Conservation (phyloP, 768 basidiomycete genomes). For the Mycena venus region DNA sequence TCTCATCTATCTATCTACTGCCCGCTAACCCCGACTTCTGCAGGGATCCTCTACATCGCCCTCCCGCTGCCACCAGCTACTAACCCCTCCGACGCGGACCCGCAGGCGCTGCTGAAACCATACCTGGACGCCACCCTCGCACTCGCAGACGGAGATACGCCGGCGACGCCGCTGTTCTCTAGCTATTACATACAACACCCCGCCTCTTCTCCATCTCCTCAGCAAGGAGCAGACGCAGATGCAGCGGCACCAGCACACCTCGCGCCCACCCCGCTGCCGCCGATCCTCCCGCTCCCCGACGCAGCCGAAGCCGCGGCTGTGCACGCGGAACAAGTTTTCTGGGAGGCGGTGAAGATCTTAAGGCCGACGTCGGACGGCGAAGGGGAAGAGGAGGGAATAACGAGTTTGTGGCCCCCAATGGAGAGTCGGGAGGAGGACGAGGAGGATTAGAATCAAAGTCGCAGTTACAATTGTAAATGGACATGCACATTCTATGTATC, state of each 20-base stretch:
- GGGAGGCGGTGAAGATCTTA: conserved; percentile 54
- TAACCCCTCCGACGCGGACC: conserved; percentile 37
- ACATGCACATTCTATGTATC: too few species aligned
- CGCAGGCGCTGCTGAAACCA: conserved; percentile 62
- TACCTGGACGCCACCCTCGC: conserved; percentile 67
- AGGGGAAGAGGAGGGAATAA: conserved; percentile 37
- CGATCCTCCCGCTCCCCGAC: conserved; percentile 58
- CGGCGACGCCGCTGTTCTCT: conserved; percentile 61
- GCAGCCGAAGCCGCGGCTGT: conserved; percentile 67
- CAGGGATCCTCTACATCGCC: conserved; percentile 73
- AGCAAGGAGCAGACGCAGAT: background rate
- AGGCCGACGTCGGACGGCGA: background rate
- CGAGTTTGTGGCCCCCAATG: conserved; percentile 56
- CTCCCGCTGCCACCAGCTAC: conserved; percentile 56
- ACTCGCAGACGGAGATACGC: conserved; percentile 37
- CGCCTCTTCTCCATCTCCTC: background rate
- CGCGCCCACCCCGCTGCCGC: conserved; percentile 46
- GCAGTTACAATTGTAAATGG: too few species aligned
- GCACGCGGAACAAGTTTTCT: conserved; percentile 71
- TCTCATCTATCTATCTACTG: background rate
- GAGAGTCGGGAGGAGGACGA: conserved; percentile 47
- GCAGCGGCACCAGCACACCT: conserved; percentile 28
- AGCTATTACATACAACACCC: conserved; percentile 68
- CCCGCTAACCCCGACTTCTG: conserved; percentile 19
- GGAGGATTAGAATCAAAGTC: conserved; percentile 46